These are phyloP conservation scores for Eimeria tenella DNA, from an alignment of 169 alveolate genomes.

Conservation along the genomic window DNA sequence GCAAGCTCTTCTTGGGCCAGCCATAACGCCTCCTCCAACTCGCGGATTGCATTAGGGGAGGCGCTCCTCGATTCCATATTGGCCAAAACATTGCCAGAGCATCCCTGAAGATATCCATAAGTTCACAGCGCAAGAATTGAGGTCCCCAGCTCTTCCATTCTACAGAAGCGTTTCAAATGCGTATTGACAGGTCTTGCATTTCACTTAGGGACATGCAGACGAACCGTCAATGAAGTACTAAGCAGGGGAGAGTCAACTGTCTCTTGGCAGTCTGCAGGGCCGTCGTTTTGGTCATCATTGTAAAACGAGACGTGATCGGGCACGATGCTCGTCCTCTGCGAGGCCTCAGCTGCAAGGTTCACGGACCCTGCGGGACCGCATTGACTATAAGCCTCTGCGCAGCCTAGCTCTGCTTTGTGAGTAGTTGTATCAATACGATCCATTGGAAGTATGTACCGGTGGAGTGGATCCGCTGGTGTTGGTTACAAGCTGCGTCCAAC, in stretches of 20 bases:
- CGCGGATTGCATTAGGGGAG: slow-evolving; percentile 17
- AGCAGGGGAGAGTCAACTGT: neutral
- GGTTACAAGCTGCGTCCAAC: too few relatives aligned
- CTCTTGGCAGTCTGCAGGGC: neutral
- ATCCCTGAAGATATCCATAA: slow-evolving; percentile 22
- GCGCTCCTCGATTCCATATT: neutral
- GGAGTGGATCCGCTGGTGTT: neutral
- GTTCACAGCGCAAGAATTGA: neutral
- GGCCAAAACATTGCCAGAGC: neutral
- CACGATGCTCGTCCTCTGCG: slow-evolving; percentile 1
- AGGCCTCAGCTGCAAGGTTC: neutral
- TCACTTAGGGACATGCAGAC: neutral
- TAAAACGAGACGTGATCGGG: neutral
- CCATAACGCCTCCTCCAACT: slow-evolving; percentile 66
- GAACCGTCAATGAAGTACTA: neutral
- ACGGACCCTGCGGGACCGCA: neutral
- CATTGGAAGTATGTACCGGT: neutral
- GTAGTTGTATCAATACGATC: neutral
- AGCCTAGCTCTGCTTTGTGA: neutral
- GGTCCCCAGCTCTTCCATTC: neutral
- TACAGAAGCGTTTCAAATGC: neutral
- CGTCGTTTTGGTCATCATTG: neutral
- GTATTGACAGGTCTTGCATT: neutral
- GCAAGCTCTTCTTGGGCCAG: slow-evolving; percentile 66
- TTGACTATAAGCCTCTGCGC: neutral